These are phyloP conservation scores for Mallotus nudiflorus DNA, from an alignment of 345 rosid genomes.

Conservation along the genomic window DNA sequence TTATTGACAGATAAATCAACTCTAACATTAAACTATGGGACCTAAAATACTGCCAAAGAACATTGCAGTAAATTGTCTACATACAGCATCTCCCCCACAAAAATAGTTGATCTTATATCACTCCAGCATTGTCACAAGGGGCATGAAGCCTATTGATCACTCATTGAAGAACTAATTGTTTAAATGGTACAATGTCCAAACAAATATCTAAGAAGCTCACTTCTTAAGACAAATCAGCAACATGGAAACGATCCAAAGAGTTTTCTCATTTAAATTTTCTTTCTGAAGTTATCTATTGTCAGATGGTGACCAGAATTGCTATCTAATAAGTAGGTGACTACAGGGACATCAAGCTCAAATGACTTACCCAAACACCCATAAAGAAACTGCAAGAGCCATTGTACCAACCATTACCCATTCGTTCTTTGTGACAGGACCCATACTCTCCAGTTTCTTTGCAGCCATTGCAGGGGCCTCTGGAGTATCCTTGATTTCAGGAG, in stretches of 20 bases:
- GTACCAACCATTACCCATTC: slow-evolving; percentile 92
- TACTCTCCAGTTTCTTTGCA: slow-evolving; percentile 61
- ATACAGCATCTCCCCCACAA: background rate
- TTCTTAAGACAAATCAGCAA: background rate
- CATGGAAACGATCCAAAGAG: background rate
- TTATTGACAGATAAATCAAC: too few relatives aligned
- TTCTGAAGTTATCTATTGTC: background rate
- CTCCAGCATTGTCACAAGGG: background rate
- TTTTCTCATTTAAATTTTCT: background rate
- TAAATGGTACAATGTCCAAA: background rate
- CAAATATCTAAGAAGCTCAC: background rate
- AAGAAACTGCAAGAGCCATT: slow-evolving; percentile 92
- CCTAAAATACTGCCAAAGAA: too few relatives aligned
- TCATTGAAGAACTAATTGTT: background rate
- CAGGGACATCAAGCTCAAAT: background rate
- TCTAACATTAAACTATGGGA: too few relatives aligned
- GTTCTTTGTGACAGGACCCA: slow-evolving; percentile 84
- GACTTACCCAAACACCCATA: slow-evolving; percentile 89
- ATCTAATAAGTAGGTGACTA: background rate
- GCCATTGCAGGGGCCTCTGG: slow-evolving; percentile 97
- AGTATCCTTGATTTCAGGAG: slow-evolving; percentile 94
- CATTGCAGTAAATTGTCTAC: too few relatives aligned
- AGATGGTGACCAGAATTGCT: background rate
- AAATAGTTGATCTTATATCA: background rate
- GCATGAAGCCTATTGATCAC: background rate